Conservation (phyloP, 1,284 basidiomycete genomes). For the Ustilago nuda region DNA sequence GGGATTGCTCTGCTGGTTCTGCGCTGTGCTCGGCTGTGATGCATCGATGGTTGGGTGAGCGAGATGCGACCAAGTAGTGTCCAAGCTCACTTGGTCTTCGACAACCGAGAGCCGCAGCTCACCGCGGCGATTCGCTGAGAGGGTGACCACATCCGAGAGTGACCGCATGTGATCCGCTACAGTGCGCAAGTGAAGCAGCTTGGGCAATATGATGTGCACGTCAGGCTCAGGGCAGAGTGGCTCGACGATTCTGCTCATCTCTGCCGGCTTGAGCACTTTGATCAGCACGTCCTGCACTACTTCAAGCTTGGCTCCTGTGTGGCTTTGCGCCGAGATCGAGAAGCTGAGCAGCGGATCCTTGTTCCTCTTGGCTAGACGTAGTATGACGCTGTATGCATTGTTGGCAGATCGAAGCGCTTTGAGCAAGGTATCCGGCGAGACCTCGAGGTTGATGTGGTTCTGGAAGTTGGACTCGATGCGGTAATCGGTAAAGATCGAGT, state of each 20-base stretch:
- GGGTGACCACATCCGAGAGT: conserved; percentile 55
- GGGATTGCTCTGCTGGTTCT: conserved; percentile 31
- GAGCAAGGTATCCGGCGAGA: conserved; percentile 65
- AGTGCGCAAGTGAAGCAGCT: conserved; percentile 60
- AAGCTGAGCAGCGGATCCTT: conserved; percentile 66
- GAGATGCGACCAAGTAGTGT: conserved; percentile 66
- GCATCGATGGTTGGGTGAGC: conserved; percentile 54
- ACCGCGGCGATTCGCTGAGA: conserved; percentile 61
- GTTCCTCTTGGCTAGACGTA: conserved; percentile 66
- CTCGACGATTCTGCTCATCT: conserved; percentile 64
- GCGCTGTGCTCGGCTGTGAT: conserved; percentile 35
- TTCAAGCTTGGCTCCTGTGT: conserved; percentile 57
- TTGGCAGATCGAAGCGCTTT: conserved; percentile 62
- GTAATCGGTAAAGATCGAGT: conserved; percentile 59
- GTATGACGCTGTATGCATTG: conserved; percentile 57
- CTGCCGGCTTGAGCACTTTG: conserved; percentile 64
- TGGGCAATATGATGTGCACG: conserved; percentile 65
- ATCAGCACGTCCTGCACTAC: conserved; percentile 68
- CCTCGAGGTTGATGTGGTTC: conserved; percentile 69
- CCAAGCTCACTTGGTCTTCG: conserved; percentile 57
- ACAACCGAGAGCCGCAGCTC: conserved; percentile 48
- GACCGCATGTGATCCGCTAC: conserved; percentile 66
- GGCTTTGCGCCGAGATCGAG: conserved; percentile 57
- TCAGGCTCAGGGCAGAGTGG: conserved; percentile 67
- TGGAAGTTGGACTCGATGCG: conserved; percentile 68